Conservation (phyloP, 2,329 filamentous ascomycete genomes). For the Penicillium sp. region DNA sequence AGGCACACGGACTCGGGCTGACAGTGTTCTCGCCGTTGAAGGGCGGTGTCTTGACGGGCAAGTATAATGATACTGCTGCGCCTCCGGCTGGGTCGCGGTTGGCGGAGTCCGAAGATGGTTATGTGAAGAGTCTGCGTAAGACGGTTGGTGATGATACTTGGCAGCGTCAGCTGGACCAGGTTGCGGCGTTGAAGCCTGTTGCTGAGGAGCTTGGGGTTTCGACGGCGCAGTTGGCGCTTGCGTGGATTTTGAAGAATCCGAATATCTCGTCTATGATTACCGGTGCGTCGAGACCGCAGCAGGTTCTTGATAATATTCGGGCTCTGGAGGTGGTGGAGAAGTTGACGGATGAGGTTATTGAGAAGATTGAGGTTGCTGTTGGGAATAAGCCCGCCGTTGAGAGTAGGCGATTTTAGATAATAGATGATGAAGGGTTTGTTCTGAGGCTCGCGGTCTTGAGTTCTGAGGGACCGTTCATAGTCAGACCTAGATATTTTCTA, state of each 20-base stretch:
- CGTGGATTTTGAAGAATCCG: conserved; percentile 49
- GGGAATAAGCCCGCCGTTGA: conserved; percentile 16
- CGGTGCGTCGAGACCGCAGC: conserved; percentile 39
- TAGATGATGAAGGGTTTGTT: not conserved
- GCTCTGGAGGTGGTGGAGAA: conserved; percentile 39
- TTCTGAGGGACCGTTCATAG: too few relatives aligned
- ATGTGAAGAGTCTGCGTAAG: conserved; percentile 42
- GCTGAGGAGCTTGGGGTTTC: conserved; percentile 57
- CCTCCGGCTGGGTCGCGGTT: conserved; percentile 53
- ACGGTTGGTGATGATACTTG: conserved; percentile 37
- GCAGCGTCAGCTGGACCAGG: conserved; percentile 18
- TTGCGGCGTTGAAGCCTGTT: conserved; percentile 47
- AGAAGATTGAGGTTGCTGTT: conserved; percentile 39
- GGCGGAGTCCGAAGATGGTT: conserved; percentile 48
- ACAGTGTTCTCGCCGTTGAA: conserved; percentile 57
- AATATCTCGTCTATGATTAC: conserved; percentile 49
- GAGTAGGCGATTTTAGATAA: conserved; percentile 12
- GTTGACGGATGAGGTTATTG: conserved; percentile 38
- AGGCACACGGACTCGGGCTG: conserved; percentile 52
- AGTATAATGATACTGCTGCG: conserved; percentile 49
- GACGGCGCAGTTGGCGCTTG: conserved; percentile 47
- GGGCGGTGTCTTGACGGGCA: conserved; percentile 55
- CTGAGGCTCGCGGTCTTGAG: too few relatives aligned
- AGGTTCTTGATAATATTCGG: conserved; percentile 36
- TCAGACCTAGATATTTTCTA: not conserved